phyloP scores from a whole-genome alignment of 306 rosid species.

The Potentilla sterilis region DNA sequence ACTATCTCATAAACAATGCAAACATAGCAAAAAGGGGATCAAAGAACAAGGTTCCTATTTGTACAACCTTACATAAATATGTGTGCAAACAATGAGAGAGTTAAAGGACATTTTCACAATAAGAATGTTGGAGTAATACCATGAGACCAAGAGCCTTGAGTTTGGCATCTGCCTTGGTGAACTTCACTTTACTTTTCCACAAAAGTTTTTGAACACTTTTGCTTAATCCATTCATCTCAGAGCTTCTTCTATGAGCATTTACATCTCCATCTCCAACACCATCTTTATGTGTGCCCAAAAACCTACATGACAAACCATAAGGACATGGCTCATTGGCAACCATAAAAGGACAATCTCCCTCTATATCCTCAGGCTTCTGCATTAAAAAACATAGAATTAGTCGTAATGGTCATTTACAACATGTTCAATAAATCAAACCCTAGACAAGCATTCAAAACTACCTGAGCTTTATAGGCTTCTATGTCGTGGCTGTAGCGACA shows the following conservation, averaged over 20 bases:
- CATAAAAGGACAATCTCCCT: slow-evolving; percentile 78
- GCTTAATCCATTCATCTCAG: slow-evolving; percentile 72
- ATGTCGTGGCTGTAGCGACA: slow-evolving; percentile 91
- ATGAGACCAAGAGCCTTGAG: slow-evolving; percentile 71
- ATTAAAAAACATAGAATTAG: slow-evolving; percentile 11
- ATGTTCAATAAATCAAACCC: not conserved
- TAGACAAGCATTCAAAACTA: slow-evolving; percentile 22
- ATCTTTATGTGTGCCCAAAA: slow-evolving; percentile 58
- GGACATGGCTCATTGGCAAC: slow-evolving; percentile 56
- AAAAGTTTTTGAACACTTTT: slow-evolving; percentile 84
- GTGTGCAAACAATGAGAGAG: not conserved
- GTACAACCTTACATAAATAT: not conserved
- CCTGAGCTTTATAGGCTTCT: slow-evolving; percentile 76
- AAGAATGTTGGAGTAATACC: slow-evolving; percentile 35
- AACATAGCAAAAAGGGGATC: not conserved
- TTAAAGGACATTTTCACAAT: not conserved
- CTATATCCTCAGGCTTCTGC: slow-evolving; percentile 80
- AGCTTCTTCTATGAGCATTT: slow-evolving; percentile 35
- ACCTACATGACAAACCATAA: slow-evolving; percentile 77
- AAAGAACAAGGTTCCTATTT: not conserved
- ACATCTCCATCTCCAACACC: slow-evolving; percentile 30
- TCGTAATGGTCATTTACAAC: not conserved
- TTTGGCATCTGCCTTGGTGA: slow-evolving; percentile 70
- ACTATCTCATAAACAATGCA: not conserved
- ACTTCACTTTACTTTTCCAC: slow-evolving; percentile 83